Evolutionary conservation across 2,329 filamentous ascomycete species (phyloP), one percentile per base, ranked within the genome.

Genomic region (Diplodia sapinea): DNA sequence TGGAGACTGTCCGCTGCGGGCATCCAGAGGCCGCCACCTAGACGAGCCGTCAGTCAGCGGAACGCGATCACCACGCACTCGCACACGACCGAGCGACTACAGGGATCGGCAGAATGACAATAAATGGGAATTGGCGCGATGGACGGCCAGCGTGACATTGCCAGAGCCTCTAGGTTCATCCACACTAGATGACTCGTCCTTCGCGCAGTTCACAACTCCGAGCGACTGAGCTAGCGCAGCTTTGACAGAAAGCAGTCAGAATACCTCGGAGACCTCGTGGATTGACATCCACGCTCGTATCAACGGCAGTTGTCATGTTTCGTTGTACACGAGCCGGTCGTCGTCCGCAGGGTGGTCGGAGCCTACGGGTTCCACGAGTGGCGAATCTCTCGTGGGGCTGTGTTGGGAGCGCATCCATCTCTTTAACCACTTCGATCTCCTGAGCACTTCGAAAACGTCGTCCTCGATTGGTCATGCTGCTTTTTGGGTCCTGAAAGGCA

Each of bases 11-110:
- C 80, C 1, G 87, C 85, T 64, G 93, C 91, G 1, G 92, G 92
- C 73, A 89, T 87, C 92, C 92, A 97, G 17, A 96, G 81, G 1
- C 94, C 93, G 56, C 92, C 92, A 68, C 91, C 87, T 89, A 77
- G 31, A 38, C n/a, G 47, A 59, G 17, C 23, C 23, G 20, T 59
- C 54, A 33, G 55, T 67, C 55, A 67, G 47, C 50, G 33, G 43
- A 20, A 61, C 65, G 55, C 54, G 50, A 65, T 65, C 62, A 33
- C 36, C 23, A 55, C 38, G n/a, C 20, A 33, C 17, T n/a, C 33
- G 43, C 55, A 31, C 29, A n/a, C 36, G 9, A 20, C 43, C 31
- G 15, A 33, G 49, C 49, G 51, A 55, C 8, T 31, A 20, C 29
- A 54, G 43, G 13, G 31, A 43, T 12, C 29, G 5, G 12, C 49